Evolutionary conservation across 2,329 filamentous ascomycete genomes (phyloP).

Genomic region (Cladosporium sp.): DNA sequence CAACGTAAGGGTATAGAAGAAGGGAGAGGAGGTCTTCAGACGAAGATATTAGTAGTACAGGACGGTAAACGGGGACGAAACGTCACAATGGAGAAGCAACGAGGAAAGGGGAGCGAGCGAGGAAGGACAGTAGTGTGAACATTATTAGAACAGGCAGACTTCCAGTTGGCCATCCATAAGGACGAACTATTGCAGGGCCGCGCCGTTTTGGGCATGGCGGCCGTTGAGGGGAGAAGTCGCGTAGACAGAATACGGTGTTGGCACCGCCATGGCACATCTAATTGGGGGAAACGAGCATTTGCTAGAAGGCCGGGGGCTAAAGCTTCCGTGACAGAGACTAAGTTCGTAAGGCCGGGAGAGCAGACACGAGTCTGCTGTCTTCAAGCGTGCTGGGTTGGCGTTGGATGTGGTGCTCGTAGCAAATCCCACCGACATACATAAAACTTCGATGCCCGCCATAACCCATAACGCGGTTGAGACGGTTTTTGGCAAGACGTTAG

Average conservation of each 20-base stretch:
- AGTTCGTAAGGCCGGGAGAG: neutral
- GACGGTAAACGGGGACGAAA: constrained; percentile 10
- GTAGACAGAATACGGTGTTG: constrained; percentile 12
- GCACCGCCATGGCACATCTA: constrained; percentile 9
- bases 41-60: constrained; percentile 10
- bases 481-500: neutral
- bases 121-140: neutral
- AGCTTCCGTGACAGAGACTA: constrained; percentile 7
- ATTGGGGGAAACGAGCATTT: constrained; percentile 8
- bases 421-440: too few species aligned
- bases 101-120: neutral
- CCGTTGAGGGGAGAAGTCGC: constrained; percentile 13
- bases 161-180: constrained; percentile 9
- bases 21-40: neutral
- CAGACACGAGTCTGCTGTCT: neutral
- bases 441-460: too few species aligned
- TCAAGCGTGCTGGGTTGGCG: neutral
- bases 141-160: constrained; percentile 11
- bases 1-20: neutral
- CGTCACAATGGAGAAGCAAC: constrained; percentile 9
- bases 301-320: constrained; percentile 9
- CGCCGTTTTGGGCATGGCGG: constrained; percentile 11
- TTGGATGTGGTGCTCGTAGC: too few species aligned
- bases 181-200: constrained; percentile 11
- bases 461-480: too few species aligned